Conservation (phyloP, 1,284 basidiomycete genomes). For the Ustilago hordei region DNA sequence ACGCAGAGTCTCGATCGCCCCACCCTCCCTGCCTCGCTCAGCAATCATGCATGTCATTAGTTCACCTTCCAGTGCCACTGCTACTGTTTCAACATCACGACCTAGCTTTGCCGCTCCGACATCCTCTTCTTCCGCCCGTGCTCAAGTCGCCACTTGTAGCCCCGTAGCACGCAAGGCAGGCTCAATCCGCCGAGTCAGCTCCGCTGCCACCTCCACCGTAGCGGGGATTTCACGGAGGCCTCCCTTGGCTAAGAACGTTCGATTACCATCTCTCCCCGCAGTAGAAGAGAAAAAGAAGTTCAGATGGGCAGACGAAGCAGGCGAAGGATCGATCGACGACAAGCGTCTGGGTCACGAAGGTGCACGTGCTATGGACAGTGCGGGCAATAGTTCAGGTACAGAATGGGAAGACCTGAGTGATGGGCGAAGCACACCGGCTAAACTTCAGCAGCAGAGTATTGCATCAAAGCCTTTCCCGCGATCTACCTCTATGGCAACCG, state of each 20-base stretch:
- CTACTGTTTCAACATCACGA: constrained; percentile 5
- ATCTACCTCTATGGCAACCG: constrained; percentile 11
- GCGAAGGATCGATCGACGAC: constrained; percentile 83
- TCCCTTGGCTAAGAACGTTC: constrained; percentile 10
- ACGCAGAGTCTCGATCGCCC: constrained; percentile 10
- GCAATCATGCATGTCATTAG: constrained; percentile 32
- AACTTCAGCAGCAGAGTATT: background rate
- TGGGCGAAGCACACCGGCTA: constrained; percentile 30
- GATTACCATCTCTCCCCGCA: constrained; percentile 2
- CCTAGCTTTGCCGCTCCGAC: constrained; percentile 44
- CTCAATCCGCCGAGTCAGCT: constrained; percentile 13
- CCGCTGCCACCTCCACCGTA: constrained; percentile 4
- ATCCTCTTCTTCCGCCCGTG: constrained; percentile 36
- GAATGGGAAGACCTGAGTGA: constrained; percentile 45
- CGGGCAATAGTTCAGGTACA: constrained; percentile 29
- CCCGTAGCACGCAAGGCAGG: constrained; percentile 25
- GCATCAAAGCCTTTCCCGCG: constrained; percentile 21
- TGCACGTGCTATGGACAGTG: constrained; percentile 1
- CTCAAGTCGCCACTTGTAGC: constrained; percentile 16
- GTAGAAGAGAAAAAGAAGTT: constrained; percentile 77
- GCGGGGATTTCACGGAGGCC: constrained; percentile 11
- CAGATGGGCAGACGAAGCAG: constrained; percentile 88
- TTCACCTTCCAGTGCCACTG: constrained; percentile 12
- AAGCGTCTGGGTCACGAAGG: constrained; percentile 70
- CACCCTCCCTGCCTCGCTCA: constrained; percentile 14